Conservation (phyloP, 1,284 basidiomycete genomes). For the Apiotrichum sp. region DNA sequence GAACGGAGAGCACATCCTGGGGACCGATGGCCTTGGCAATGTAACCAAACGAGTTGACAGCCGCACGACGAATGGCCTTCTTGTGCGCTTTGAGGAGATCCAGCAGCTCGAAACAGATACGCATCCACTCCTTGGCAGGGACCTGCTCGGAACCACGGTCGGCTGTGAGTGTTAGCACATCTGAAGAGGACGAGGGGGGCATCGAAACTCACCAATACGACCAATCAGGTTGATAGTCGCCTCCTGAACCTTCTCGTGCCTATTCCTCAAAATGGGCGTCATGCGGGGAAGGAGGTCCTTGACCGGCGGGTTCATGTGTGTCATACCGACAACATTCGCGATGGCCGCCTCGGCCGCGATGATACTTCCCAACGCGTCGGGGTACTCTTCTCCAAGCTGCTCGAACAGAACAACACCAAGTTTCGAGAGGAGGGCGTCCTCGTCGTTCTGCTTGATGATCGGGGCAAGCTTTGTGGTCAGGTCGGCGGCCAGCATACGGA, state of each 20-base stretch:
- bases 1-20: slow-evolving; percentile 93
- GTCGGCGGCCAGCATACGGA: slow-evolving; percentile 97
- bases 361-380: slow-evolving; percentile 95
- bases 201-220: slow-evolving; percentile 65
- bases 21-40: slow-evolving; percentile 99
- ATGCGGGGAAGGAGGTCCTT: slow-evolving; percentile 97
- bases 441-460: slow-evolving; percentile 97
- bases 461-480: slow-evolving; percentile 89
- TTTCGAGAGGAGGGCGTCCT: slow-evolving; percentile 92
- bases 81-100: slow-evolving; percentile 98
- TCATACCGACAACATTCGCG: slow-evolving; percentile 99
- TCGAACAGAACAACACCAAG: slow-evolving; percentile 96
- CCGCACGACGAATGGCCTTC: slow-evolving; percentile 95
- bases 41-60: slow-evolving; percentile 99
- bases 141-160: slow-evolving; percentile 99
- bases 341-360: slow-evolving; percentile 98
- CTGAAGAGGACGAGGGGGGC: slow-evolving; percentile 4
- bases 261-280: slow-evolving; percentile 97
- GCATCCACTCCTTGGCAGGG: slow-evolving; percentile 99
- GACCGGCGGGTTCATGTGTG: slow-evolving; percentile 98
- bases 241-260: slow-evolving; percentile 99
- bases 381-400: slow-evolving; percentile 98
- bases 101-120: slow-evolving; percentile 97
- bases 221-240: slow-evolving; percentile 99
- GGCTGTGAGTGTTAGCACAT: slow-evolving; percentile 51